Percentiles rank a stretch among this genome's conserved stretches.
Conservation (phyloP, 2,329 filamentous ascomycete species). For the Arthroderma sp. region DNA sequence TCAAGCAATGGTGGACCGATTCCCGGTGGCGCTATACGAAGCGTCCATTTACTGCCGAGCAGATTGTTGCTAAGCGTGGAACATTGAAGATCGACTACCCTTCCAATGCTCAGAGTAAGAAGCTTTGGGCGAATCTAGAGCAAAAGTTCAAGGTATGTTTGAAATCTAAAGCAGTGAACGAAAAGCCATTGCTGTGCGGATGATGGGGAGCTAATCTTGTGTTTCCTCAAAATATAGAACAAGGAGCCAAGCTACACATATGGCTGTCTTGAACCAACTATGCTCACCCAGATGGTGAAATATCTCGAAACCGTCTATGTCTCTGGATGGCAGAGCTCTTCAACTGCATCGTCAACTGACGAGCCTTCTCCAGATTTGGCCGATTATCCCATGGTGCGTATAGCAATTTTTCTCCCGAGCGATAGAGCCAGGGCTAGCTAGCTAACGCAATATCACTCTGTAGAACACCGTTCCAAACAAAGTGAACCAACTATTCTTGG, state of each 20-base stretch:
- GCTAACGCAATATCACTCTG: background rate
- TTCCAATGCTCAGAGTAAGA: slow-evolving; percentile 79
- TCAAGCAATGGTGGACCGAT: slow-evolving; percentile 91
- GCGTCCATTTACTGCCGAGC: slow-evolving; percentile 86
- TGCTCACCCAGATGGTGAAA: slow-evolving; percentile 99
- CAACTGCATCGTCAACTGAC: slow-evolving; percentile 84
- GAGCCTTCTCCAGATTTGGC: slow-evolving; percentile 96
- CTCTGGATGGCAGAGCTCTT: slow-evolving; percentile 96
- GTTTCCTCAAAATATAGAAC: slow-evolving; percentile 38
- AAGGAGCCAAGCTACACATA: slow-evolving; percentile 87
- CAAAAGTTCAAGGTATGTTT: slow-evolving; percentile 60
- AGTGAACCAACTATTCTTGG: slow-evolving; percentile 93
- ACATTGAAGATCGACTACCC: slow-evolving; percentile 84
- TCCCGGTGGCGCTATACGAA: slow-evolving; percentile 87
- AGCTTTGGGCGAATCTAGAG: slow-evolving; percentile 87
- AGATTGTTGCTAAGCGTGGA: slow-evolving; percentile 91
- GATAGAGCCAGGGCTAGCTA: background rate
- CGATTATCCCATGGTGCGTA: slow-evolving; percentile 77
- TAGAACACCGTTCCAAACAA: slow-evolving; percentile 98
- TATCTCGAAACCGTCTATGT: slow-evolving; percentile 98
- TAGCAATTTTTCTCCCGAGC: background rate
- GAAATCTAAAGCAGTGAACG: background rate
- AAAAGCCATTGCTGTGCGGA: background rate
- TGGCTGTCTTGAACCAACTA: slow-evolving; percentile 92
- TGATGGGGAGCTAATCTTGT: background rate